These are phyloP conservation scores for Craterostigma plantagineum DNA, from an alignment of 257 asterid genomes.

Conservation along the genomic window DNA sequence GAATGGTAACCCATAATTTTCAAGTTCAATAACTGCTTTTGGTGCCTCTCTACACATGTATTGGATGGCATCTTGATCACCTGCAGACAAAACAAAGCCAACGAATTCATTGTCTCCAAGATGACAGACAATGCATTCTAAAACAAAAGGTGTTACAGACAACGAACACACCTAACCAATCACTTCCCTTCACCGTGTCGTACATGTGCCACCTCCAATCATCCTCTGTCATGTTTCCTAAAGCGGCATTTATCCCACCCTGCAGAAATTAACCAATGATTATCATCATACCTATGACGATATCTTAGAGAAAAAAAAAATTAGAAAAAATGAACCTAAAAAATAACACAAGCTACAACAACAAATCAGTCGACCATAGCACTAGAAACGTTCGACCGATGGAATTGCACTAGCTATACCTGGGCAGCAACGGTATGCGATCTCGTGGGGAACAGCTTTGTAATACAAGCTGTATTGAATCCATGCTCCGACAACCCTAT, in stretches of 20 bases:
- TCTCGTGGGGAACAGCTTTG: conserved; percentile 95
- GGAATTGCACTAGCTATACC: conserved; percentile 13
- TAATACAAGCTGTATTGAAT: conserved; percentile 94
- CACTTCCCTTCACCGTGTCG: conserved; percentile 95
- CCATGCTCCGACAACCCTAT: conserved; percentile 98
- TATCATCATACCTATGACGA: too few relatives aligned
- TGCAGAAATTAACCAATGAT: conserved; percentile 11
- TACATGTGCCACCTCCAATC: conserved; percentile 99
- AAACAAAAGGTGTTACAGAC: background rate
- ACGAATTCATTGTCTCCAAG: background rate
- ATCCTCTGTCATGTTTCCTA: conserved; percentile 94
- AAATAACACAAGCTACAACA: too few relatives aligned
- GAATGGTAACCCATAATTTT: conserved; percentile 85
- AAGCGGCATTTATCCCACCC: conserved; percentile 98
- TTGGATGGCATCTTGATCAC: conserved; percentile 97
- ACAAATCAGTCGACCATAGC: too few relatives aligned
- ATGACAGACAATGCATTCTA: background rate
- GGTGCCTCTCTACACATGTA: conserved; percentile 97
- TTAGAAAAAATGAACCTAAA: too few relatives aligned
- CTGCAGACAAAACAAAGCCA: conserved; percentile 14
- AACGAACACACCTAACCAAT: conserved; percentile 56
- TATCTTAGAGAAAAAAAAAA: too few relatives aligned
- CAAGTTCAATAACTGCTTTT: conserved; percentile 87
- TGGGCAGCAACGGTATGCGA: conserved; percentile 99
- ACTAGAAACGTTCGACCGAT: background rate